Base-by-base conservation (phyloP, 2,329 filamentous ascomycete species). In the Ceratocystis harringtonii region DNA sequence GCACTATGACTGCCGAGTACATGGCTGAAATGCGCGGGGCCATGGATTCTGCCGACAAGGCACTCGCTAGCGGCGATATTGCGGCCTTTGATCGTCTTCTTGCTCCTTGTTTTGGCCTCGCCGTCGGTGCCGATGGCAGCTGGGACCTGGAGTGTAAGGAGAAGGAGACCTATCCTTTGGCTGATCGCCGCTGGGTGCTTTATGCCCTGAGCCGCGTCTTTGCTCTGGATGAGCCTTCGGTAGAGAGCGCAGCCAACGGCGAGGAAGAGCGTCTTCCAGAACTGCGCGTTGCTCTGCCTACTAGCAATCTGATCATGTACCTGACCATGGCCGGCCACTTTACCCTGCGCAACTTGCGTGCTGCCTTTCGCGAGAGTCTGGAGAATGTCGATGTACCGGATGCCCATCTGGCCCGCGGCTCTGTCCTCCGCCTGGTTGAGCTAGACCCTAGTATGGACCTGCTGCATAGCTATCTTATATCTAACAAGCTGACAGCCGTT, bases 391-490 rank as follows among this genome's bases (percentile, higher is more conserved):
- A 81, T 52, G 72, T 76, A 12, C 71, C 74, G 0, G 78, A 81
- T 52, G 72, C 70, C 61, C 74, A 76, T 30, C 74, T 81, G 15
- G 79, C 84, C 10, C 81, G 82, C 43, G 83, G 87, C 66, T 77
- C 91, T 3, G 80, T 89, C 25, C 75, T 78, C 57, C 78, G 85
- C 57, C 75, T 91, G 45, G 79, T 81, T 0, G 79, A 85, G 61
- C 78, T 85, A n/a, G 88, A 91, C 70, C 81, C 84, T 2, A 84
- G 84, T 43, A 80, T 90, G 72, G 82, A 85, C 62, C 76, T 90
- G 1, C 78, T 91, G 48, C 79, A 86, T 55, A 81, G 80, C 65
- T 83, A 89, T 67, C 76, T 92, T 5, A 81, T 83, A 48, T 80
- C 81, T 5, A 87, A 86, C 6, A 82, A 84, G 70, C 78, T 90